Base-by-base conservation (phyloP, 1,139 yeast species). In the Yamadazyma taylorii region DNA sequence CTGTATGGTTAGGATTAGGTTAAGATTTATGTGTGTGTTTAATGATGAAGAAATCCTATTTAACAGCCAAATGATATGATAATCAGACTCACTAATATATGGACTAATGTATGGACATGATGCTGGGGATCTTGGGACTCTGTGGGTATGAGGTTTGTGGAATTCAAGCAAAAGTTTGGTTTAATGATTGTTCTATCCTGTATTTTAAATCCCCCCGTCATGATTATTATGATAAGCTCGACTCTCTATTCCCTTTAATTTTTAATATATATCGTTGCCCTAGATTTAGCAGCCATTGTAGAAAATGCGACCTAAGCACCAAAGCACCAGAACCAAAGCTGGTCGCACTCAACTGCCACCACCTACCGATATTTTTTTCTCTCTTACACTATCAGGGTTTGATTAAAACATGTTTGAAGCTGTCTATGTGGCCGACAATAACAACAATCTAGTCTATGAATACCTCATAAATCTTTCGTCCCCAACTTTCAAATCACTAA, bases 401-500 rank as follows among this genome's bases (percentile, higher is more conserved):
- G n/a, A n/a, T n/a, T n/a, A n/a, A 8, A 27, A 24, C 29, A 62
- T 62, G 67, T 53, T 62, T 41, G 85, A 81, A 48, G 87, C 87
- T 8, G 65, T 85, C 16, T 84, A 80, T 54, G 76, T 85, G 19
- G 63, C 85, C 4, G 88, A 83, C 55, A 66, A 67, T 31, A 69
- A 72, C 37, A 69, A 73, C 45, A 67, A 66, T 35, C 63, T 80
- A 38, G 67, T 81, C 25, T 77, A 78, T 52, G 85, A 81, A 53
- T 80, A 80, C 50, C 70, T 81, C 7, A 60, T 72, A 10, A 60
- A 71, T 22, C 61, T 78, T 8, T 56, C 73, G 3, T 69, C 80
- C 1, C 88, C 88, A 2, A 56, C 65, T 2, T 72, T 75, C 51
- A 60, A 64, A 40, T 58, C 74, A 2, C 56, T 79, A 21, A 56